Conservation (phyloP, 805 yeast genomes). For the Zygotorulaspora chibaensis region DNA sequence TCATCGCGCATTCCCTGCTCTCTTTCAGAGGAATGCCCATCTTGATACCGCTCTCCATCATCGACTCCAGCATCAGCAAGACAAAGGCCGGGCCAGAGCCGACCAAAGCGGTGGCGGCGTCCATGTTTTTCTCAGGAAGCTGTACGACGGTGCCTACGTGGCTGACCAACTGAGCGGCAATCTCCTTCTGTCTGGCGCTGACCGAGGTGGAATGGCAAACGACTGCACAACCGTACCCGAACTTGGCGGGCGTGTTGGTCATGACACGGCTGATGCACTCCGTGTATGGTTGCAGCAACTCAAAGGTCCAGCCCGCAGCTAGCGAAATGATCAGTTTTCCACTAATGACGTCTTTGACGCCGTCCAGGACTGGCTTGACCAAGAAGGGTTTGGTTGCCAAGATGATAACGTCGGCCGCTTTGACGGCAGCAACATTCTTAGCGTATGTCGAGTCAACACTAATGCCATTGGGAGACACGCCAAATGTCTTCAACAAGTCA, state of each 20-base stretch:
- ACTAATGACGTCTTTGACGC: conserved; percentile 43
- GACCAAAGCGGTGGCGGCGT: conserved; percentile 89
- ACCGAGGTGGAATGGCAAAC: conserved; percentile 66
- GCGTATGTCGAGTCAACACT: conserved; percentile 51
- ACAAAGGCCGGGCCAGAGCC: conserved; percentile 98
- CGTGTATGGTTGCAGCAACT: conserved; percentile 52
- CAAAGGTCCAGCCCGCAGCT: conserved; percentile 89
- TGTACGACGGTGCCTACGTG: conserved; percentile 61
- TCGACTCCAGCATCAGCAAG: conserved; percentile 80
- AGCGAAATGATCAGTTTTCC: conserved; percentile 69
- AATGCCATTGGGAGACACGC: conserved; percentile 40
- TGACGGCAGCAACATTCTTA: conserved; percentile 56
- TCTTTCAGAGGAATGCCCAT: conserved; percentile 88
- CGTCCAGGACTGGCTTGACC: conserved; percentile 56
- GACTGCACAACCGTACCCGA: conserved; percentile 91
- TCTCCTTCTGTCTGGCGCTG: conserved; percentile 35
- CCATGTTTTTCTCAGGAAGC: conserved; percentile 89
- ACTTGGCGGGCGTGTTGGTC: conserved; percentile 96
- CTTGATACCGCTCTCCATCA: conserved; percentile 90
- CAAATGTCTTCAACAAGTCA: conserved; percentile 44
- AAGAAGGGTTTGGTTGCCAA: conserved; percentile 88
- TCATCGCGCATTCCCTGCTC: conserved; percentile 83
- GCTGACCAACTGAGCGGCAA: conserved; percentile 43
- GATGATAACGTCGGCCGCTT: conserved; percentile 62
- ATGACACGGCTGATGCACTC: conserved; percentile 77